phyloP scores from a whole-genome alignment of 2,329 filamentous ascomycete species.

The Pyrenophora seminiperda region DNA sequence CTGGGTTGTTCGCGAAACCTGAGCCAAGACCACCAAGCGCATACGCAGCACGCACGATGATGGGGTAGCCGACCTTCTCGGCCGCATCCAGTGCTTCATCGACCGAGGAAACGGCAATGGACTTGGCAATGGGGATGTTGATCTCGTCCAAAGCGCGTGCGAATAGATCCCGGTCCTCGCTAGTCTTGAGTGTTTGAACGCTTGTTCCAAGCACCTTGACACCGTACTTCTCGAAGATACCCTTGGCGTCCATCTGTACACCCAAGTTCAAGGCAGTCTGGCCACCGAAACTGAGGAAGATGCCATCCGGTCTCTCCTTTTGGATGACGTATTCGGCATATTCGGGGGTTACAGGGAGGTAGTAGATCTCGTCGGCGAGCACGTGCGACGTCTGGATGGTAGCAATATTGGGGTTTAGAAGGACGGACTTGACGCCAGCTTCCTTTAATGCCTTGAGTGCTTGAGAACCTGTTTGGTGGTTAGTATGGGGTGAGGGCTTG shows the following conservation, averaged over 20 bases:
- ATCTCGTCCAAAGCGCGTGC: constrained; percentile 96
- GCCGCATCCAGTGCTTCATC: constrained; percentile 92
- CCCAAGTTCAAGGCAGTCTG: constrained; percentile 97
- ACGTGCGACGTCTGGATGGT: constrained; percentile 98
- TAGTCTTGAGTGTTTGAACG: constrained; percentile 90
- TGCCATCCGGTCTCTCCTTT: constrained; percentile 91
- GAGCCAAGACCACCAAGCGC: constrained; percentile 95
- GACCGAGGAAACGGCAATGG: constrained; percentile 86
- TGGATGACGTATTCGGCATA: constrained; percentile 98
- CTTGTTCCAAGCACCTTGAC: constrained; percentile 96
- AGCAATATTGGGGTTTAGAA: constrained; percentile 98
- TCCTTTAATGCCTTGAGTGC: constrained; percentile 97
- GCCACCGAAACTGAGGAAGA: constrained; percentile 95
- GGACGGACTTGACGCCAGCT: constrained; percentile 85
- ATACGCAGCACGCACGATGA: constrained; percentile 97
- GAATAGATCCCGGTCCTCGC: constrained; percentile 95
- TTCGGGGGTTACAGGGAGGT: constrained; percentile 95
- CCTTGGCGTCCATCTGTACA: constrained; percentile 96
- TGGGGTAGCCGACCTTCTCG: constrained; percentile 86
- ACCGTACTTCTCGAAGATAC: constrained; percentile 91
- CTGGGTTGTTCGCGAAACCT: constrained; percentile 90
- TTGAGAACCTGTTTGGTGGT: constrained; percentile 72
- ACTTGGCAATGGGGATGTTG: constrained; percentile 95
- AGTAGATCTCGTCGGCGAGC: constrained; percentile 96
- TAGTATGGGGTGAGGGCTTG: constrained; percentile 15